Base-by-base conservation (phyloP, 164 flowering plant species). In the Stephania cephalantha region DNA sequence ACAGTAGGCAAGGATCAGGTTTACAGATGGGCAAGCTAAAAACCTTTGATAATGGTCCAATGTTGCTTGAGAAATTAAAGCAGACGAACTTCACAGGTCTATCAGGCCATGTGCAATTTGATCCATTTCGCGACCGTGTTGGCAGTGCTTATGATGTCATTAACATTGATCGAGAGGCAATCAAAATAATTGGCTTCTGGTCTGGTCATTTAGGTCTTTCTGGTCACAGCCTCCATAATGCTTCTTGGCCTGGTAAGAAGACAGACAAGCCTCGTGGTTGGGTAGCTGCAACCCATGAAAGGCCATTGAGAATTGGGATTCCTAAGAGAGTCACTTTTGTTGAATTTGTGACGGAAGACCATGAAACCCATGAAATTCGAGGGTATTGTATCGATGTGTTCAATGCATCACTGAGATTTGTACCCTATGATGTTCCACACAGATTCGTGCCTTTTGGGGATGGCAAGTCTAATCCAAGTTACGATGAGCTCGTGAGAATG, bases 381-480 rank as follows among this genome's bases (percentile, higher is more conserved):
- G 96, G 96, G 45, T 93, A 84, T 78, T 89, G 89, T 73, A 84
- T 90, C 75, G 98, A 93, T 83, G 87, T 93, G 73, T 93, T 93
- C 75, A n/a, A 68, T 3, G 88, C 83, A 71, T 90, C 96, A 8
- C n/a, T 7, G 64, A 80, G 85, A 42, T 70, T 87, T 29, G 73
- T 93, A 18, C 93, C 94, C 0, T 93, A 93, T 73, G 78, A 78
- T 3, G 81, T 93, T 78, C 93, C 90, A 71, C 80, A 72, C 81
- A 74, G 2, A 46, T 90, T 89, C 55, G 78, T 71, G 74, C 75
- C 81, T 61, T 87, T 85, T 81, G 97, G 97, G 48, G 83, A 91
- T 86, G 94, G 96, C 42, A 67, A 22, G 9, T 69, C 74, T 42
- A 90, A 93, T 84, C 97, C 97, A 45, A 83, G 70, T 72, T 91